These are phyloP conservation scores for Litchi chinensis DNA, from an alignment of 345 rosid species.

Conservation along the genomic window DNA sequence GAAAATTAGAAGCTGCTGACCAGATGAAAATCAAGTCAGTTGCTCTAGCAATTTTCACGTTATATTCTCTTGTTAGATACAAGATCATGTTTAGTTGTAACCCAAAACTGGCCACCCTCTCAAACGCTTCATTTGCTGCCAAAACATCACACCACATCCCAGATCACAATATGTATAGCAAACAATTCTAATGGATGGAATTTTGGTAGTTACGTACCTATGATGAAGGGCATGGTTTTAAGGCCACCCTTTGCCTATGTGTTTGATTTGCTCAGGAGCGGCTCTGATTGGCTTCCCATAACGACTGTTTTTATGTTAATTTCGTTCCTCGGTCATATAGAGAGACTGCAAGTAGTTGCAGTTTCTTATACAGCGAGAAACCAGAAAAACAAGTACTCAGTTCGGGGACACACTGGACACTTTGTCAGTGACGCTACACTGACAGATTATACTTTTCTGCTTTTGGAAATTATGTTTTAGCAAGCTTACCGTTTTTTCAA, in stretches of 20 bases:
- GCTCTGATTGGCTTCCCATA: neutral
- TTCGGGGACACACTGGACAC: no score
- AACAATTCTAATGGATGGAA: no score
- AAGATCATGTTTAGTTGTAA: conserved; percentile 30
- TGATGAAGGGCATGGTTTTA: conserved; percentile 11
- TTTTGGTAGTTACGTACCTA: neutral
- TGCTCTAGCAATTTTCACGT: conserved; percentile 19
- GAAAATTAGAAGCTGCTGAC: conserved; percentile 27
- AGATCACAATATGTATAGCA: no score
- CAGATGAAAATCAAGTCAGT: conserved; percentile 18
- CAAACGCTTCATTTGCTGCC: conserved; percentile 11
- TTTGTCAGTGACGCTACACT: no score
- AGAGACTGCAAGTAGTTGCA: no score
- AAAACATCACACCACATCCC: no score
- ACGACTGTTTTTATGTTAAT: neutral
- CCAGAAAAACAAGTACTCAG: no score
- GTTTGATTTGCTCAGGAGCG: neutral
- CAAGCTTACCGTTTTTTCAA: no score
- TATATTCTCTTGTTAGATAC: conserved; percentile 29
- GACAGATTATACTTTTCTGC: no score
- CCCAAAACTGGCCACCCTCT: conserved; percentile 4
- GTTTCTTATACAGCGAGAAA: no score
- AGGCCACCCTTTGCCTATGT: neutral
- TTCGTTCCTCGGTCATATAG: no score
- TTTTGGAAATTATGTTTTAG: no score